phyloP scores from a whole-genome alignment of 805 yeast species.

The Lachancea lanzarotensis region DNA sequence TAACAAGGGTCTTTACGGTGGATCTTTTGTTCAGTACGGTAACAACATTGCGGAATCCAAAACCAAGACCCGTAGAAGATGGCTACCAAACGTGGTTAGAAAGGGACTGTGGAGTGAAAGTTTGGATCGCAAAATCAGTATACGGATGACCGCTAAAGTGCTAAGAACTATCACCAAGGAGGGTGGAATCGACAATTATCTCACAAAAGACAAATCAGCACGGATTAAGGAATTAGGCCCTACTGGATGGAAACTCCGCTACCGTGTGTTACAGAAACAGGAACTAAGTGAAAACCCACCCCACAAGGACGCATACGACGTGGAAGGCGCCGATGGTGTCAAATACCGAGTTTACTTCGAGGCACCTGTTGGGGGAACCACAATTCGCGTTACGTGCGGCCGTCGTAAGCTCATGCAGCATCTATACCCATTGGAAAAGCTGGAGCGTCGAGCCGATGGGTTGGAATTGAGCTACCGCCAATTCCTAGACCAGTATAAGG shows the following conservation, averaged over 20 bases:
- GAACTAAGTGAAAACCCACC: constrained; percentile 36
- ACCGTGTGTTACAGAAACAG: constrained; percentile 50
- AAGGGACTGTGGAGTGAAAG: constrained; percentile 82
- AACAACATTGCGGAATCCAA: constrained; percentile 71
- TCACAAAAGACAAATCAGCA: constrained; percentile 80
- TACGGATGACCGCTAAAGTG: constrained; percentile 72
- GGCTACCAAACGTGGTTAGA: constrained; percentile 75
- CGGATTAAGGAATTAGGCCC: constrained; percentile 90
- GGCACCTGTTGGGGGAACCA: constrained; percentile 37
- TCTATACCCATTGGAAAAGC: constrained; percentile 46
- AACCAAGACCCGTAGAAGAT: constrained; percentile 66
- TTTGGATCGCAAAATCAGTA: constrained; percentile 47
- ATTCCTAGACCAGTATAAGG: constrained; percentile 42
- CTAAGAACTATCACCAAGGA: constrained; percentile 82
- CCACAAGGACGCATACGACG: constrained; percentile 33
- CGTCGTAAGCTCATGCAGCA: constrained; percentile 53
- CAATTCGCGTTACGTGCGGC: constrained; percentile 51
- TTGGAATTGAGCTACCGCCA: constrained; percentile 40
- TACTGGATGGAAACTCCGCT: constrained; percentile 85
- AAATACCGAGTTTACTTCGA: constrained; percentile 43
- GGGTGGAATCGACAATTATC: constrained; percentile 90
- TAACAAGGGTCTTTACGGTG: constrained; percentile 87
- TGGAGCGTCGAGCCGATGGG: constrained; percentile 38
- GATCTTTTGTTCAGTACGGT: constrained; percentile 71
- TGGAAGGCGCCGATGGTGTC: constrained; percentile 30